Conservation (phyloP, 208 protist species). For the Leishmania major region DNA sequence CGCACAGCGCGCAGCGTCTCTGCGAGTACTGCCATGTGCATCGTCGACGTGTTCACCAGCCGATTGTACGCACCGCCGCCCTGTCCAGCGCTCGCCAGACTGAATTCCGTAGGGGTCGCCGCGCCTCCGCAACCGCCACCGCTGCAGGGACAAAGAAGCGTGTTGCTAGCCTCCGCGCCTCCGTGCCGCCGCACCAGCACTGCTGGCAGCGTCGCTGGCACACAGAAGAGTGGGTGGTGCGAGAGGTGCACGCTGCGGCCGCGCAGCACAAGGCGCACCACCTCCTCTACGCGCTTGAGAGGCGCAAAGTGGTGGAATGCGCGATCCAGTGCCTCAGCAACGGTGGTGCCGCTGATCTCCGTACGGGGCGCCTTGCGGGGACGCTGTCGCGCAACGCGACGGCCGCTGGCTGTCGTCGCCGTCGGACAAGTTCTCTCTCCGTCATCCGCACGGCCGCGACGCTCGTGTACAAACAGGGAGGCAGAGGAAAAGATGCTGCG, state of each 20-base stretch:
- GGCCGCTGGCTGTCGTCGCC: not conserved
- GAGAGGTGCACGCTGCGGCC: slow-evolving; percentile 11
- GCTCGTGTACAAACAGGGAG: not conserved
- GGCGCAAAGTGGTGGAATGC: slow-evolving; percentile 26
- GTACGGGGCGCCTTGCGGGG: slow-evolving; percentile 11
- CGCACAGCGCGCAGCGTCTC: slow-evolving; percentile 28
- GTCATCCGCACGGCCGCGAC: not conserved
- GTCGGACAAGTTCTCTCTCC: not conserved
- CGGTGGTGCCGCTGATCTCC: slow-evolving; percentile 16
- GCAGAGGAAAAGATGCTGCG: not conserved
- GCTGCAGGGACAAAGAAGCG: not conserved
- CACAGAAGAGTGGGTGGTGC: slow-evolving; percentile 24
- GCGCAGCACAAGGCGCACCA: slow-evolving; percentile 28
- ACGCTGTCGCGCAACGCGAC: not conserved
- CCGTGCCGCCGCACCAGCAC: not conserved
- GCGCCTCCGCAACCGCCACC: not conserved
- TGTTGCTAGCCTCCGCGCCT: not conserved
- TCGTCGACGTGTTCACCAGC: slow-evolving; percentile 10
- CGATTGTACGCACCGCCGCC: slow-evolving; percentile 35
- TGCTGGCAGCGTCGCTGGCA: slow-evolving; percentile 7
- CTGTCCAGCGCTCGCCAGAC: slow-evolving; percentile 8
- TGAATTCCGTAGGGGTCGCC: slow-evolving; percentile 21
- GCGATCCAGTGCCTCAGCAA: slow-evolving; percentile 18
- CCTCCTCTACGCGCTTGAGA: slow-evolving; percentile 20
- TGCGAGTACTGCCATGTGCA: slow-evolving; percentile 34